These are phyloP conservation scores for Quercus lobata DNA, from an alignment of 331 rosid genomes.

Conservation along the genomic window DNA sequence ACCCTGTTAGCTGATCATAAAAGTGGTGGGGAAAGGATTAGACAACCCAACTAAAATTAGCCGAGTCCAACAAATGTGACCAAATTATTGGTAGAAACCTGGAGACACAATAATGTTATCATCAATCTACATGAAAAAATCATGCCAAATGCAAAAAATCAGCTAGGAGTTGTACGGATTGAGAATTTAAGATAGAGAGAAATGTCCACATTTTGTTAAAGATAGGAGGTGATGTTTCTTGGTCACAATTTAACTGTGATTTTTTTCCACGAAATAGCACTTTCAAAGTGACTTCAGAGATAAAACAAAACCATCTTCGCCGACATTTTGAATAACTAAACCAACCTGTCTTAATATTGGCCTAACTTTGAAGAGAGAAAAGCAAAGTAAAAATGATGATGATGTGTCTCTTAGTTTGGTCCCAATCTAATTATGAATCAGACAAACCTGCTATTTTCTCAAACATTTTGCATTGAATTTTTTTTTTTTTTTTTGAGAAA, in stretches of 20 bases:
- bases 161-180: background rate
- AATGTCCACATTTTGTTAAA: background rate
- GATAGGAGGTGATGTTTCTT: background rate
- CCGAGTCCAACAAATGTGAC: no score
- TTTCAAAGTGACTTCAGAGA: background rate
- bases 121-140: background rate
- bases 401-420: background rate
- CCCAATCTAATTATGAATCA: background rate
- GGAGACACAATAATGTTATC: no score
- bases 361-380: conserved; percentile 22
- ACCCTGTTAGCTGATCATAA: no score
- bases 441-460: background rate
- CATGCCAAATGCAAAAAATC: background rate
- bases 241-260: background rate
- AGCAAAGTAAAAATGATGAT: background rate
- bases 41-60: no score
- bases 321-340: background rate
- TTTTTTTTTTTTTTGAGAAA: no score
- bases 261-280: background rate
- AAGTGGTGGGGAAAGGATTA: no score
- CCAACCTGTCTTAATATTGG: conserved; percentile 20
- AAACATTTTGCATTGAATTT: background rate
- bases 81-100: no score
- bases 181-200: no score
- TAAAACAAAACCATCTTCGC: background rate